Conservation (phyloP, 331 rosid genomes). For the Malus hybrid region DNA sequence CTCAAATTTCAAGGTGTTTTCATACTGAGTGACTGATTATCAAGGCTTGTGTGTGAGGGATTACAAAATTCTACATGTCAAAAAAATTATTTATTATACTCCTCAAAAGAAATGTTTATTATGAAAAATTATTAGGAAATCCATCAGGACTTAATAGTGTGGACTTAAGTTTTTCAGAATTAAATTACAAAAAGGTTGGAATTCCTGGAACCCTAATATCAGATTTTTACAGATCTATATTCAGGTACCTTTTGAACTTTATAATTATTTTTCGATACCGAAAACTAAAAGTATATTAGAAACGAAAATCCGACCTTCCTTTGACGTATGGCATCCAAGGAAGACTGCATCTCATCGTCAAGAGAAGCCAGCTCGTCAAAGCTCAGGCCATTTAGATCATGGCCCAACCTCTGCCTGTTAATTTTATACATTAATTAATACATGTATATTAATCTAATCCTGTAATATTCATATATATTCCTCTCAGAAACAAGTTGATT, state of each 20-base stretch:
- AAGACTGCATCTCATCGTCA: slow-evolving; percentile 37
- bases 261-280: neutral
- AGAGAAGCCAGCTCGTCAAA: slow-evolving; percentile 44
- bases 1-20: too few relatives aligned
- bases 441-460: neutral
- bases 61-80: neutral
- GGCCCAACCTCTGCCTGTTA: slow-evolving; percentile 69
- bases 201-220: neutral
- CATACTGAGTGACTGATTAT: neutral
- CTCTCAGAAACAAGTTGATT: neutral
- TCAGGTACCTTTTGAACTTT: neutral
- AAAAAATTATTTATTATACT: neutral
- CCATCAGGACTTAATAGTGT: neutral
- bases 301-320: slow-evolving; percentile 41
- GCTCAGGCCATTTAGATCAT: slow-evolving; percentile 49
- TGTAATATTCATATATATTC: neutral
- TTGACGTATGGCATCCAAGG: slow-evolving; percentile 45
- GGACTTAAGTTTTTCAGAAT: neutral
- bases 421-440: neutral
- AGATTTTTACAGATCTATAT: neutral
- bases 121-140: neutral
- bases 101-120: neutral
- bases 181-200: neutral
- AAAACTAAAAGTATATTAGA: neutral
- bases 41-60: neutral